Evolutionary conservation across 768 basidiomycete genomes (phyloP).

Genomic region (Sporobolomyces pararoseus): DNA sequence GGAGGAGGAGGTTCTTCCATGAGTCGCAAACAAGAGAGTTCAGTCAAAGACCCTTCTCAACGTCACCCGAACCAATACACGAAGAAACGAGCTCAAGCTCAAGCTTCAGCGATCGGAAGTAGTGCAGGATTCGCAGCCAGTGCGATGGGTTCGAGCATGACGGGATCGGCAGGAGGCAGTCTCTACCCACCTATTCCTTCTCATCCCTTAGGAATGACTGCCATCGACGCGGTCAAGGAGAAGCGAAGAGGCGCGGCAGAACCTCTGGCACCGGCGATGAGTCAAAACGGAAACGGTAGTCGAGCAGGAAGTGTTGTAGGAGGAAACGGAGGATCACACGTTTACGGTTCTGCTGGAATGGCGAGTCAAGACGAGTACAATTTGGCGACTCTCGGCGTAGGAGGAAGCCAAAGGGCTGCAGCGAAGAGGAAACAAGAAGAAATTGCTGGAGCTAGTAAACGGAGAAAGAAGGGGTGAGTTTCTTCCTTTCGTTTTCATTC

Average conservation of each 20-base stretch:
- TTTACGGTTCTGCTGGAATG: conserved; percentile 18
- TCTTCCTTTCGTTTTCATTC: neutral
- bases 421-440: conserved; percentile 38
- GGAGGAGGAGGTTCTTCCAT: neutral
- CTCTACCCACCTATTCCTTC: conserved; percentile 10
- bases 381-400: conserved; percentile 1
- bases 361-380: conserved; percentile 28
- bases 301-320: conserved; percentile 15
- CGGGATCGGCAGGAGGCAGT: neutral
- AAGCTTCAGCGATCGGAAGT: neutral
- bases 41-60: conserved; percentile 24
- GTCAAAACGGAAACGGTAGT: conserved; percentile 12
- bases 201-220: conserved; percentile 29
- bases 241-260: conserved; percentile 20
- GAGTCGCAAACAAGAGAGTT: neutral
- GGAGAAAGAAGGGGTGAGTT: conserved; percentile 40
- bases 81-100: conserved; percentile 33
- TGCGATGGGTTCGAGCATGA: neutral
- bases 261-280: neutral
- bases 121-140: neutral
- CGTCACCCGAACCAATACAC: conserved; percentile 43
- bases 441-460: conserved; percentile 15
- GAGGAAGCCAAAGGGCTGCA: neutral
- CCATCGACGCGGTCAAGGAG: conserved; percentile 21
- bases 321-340: neutral